Base-by-base conservation (phyloP, 192 early-diverging fungal genomes). In the Podila horticola region DNA sequence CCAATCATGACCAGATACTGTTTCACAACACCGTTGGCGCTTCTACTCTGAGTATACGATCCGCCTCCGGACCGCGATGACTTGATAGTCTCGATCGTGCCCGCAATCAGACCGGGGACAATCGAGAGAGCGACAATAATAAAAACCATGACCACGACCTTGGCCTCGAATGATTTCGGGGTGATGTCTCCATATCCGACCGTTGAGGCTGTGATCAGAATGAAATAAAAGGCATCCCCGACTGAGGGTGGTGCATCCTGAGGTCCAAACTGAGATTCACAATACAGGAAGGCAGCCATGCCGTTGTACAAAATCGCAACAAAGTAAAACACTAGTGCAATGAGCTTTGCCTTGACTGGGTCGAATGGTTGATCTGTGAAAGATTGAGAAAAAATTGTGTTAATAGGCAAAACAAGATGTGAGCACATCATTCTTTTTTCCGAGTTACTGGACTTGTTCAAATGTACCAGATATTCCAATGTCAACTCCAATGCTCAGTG, bases 141-240 rank as follows among this genome's bases (percentile, higher is more conserved):
- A 5, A 93, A 60, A 7, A 86, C 5, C 69, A 92, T 86, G 59
- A 92, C 85, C 22, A 91, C 88, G 17, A 89, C n/a, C 69, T 87
- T 75, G 24, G 86, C 89, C 20, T 77, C 84, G 5, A 82, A 67
- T 10, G 91, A 84, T 31, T 76, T 71, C 13, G 92, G 86, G 0
- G 90, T 86, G 48, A 94, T 87, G 64, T 94, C 92, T 30, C 92
- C 92, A 69, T 92, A 93, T 22, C 92, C 92, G 11, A 94, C 92
- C 4, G 92, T 94, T 4, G 90, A 88, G n/a, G 91, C 76, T 3
- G 90, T 91, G 65, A 92, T 90, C 58, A 92, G 83, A 24, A 91
- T 84, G 81, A 93, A 89, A 62, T 91, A 89, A 48, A 79, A 67
- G 10, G 76, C 76, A 51, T 79, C 76, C 31, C 69, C 58, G 26